Base-by-base conservation (phyloP, 345 rosid species). In the Sisymbrium altissimum region DNA sequence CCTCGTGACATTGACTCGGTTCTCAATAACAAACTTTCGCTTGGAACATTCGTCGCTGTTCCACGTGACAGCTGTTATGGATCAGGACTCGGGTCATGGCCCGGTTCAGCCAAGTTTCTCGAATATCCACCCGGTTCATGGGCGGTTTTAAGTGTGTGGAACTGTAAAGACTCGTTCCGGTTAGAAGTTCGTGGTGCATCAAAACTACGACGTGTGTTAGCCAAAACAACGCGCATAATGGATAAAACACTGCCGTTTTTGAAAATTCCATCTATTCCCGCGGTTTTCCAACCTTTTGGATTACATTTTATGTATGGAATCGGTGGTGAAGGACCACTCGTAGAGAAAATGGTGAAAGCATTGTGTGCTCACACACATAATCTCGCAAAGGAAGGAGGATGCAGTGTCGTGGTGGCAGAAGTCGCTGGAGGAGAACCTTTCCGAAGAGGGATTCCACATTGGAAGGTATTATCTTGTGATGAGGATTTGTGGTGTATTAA, bases 401-500 rank as follows among this genome's bases (percentile, higher is more conserved):
- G 96, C 9, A 62, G 88, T 0, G 92, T 90, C n/a, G 92, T 94
- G 72, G 98, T 88, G 5, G 81, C 90, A 1, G 97, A 94, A 84
- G 89, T 94, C 18, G 81, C 93, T 12, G 83, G 82, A 7, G 33
- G 43, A 21, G 98, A 90, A 1, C 93, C 95, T 53, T 80, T 91
- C 29, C 82, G 80, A 71, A 53, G 68, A 8, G 96, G 92, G 46
- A 88, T 94, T 43, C 96, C 97, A 3, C 85, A 87, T 79, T 94
- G 98, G 97, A 86, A 86, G 68, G 78, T 66, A 74, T 82, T 94
- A 73, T 94, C 98, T 43, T 77, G 80, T 53, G 84, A 74, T 1
- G 94, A 88, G 60, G 98, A 94, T 38, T 54, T 89, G 25, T 94
- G 98, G 98, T 94, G 97, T 64, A 89, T 94, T 9, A 94, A 94